Evolutionary conservation across 352 stramenopile species (phyloP).

Genomic region (Globisporangium paroecandrum): DNA sequence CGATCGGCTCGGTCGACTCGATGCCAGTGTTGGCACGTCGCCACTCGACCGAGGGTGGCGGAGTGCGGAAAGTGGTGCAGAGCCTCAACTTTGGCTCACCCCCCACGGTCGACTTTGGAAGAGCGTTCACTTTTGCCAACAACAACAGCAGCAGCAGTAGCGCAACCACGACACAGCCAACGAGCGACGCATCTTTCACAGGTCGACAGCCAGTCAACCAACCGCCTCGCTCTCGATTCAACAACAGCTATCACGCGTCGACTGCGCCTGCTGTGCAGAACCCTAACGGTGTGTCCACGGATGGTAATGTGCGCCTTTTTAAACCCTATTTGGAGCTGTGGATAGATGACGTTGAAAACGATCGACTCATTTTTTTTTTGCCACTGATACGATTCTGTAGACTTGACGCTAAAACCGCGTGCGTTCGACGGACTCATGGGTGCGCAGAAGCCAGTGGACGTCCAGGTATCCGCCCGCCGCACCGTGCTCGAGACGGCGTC

Average conservation of each 20-base stretch:
- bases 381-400: constrained; percentile 16
- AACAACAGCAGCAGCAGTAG: background rate
- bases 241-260: constrained; percentile 40
- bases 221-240: constrained; percentile 46
- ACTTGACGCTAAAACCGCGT: constrained; percentile 42
- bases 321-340: background rate
- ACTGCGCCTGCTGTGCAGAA: constrained; percentile 23
- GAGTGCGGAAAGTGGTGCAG: constrained; percentile 37
- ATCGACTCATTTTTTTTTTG: background rate
- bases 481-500: constrained; percentile 24
- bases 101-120: constrained; percentile 17
- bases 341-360: background rate
- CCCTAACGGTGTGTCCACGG: constrained; percentile 24
- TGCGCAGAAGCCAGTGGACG: constrained; percentile 18
- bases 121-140: constrained; percentile 4
- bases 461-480: constrained; percentile 22
- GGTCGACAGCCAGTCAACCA: constrained; percentile 38
- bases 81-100: constrained; percentile 45
- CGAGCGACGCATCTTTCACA: constrained; percentile 7
- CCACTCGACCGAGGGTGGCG: constrained; percentile 24
- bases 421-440: constrained; percentile 22
- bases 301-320: constrained; percentile 28
- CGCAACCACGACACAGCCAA: background rate
- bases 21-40: constrained; percentile 43
- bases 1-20: constrained; percentile 42